Conservation (phyloP, 768 basidiomycete species). For the Suillus hirtellus region DNA sequence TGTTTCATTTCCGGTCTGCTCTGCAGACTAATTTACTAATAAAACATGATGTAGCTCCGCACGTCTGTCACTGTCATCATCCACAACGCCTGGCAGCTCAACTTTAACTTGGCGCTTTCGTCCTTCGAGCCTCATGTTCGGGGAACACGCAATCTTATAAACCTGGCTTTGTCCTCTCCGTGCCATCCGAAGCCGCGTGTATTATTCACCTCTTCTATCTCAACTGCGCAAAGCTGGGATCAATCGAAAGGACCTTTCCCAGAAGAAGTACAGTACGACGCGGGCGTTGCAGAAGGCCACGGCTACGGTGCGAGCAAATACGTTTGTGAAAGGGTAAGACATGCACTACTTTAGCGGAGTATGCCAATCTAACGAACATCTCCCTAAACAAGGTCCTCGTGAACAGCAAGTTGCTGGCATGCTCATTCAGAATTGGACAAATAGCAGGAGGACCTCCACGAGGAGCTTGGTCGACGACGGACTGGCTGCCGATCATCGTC, state of each 20-base stretch:
- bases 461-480: conserved; percentile 33
- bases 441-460: background rate
- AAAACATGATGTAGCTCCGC: conserved; percentile 28
- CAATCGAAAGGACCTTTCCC: conserved; percentile 20
- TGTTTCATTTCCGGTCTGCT: background rate
- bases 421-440: conserved; percentile 29
- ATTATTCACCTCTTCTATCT: conserved; percentile 37
- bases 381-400: conserved; percentile 13
- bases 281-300: conserved; percentile 29
- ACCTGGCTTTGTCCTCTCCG: conserved; percentile 38
- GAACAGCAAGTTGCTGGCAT: conserved; percentile 29
- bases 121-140: conserved; percentile 47
- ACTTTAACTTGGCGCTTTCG: conserved; percentile 46
- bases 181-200: conserved; percentile 26
- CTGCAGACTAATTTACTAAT: background rate
- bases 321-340: conserved; percentile 2
- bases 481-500: conserved; percentile 35
- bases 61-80: conserved; percentile 37
- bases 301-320: conserved; percentile 37
- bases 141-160: conserved; percentile 37
- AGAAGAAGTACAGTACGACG: conserved; percentile 26
- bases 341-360: background rate
- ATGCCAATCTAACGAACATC: conserved; percentile 16
- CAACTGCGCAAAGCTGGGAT: conserved; percentile 17
- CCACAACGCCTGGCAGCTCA: conserved; percentile 46